Evolutionary conservation across 2,329 filamentous ascomycete genomes (phyloP), one percentile per base, ranked within the genome.

Genomic region (Cercospora beticola): DNA sequence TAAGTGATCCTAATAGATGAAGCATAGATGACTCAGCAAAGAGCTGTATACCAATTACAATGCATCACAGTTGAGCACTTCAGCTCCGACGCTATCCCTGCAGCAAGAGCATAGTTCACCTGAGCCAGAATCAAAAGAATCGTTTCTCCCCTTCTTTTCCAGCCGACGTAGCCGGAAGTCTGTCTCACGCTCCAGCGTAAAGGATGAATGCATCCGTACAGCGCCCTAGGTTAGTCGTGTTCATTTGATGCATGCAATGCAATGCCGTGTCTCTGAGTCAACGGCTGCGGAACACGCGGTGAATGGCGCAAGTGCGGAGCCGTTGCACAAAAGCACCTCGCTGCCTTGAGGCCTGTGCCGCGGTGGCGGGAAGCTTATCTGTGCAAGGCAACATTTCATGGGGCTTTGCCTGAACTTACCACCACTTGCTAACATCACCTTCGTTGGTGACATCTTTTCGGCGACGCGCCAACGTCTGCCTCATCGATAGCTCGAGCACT

Each of bases 301-400:
- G 62, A 59, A 65, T 59, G 60, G 60, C 60, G 60, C 43, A 43
- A 18, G 23, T 28, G 49, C 49, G 12, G 23, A 26, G 21, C 26
- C 23, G 49, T 56, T 28, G 23, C 59, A 62, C 18, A 26, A 30
- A 18, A 49, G 43, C 16, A 62, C 26, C 60, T 59, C 18, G 62
- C 54, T 65, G 62, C 62, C 62, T 65, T 58, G 54, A 64, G 62
- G 62, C 62, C 62, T 58, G 33, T 65, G 52, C 62, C 52, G 31
- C 31, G 62, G 36, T 31, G 43, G 52, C 62, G 62, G 62, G 62
- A 65, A 65, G 62, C 49, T 57, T 64, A 56, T 58, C 18, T 28
- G 33, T 21, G 10, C 12, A 26, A 57, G n/a, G 28, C 23, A 33
- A 40, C 18, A 58, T 36, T 46, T 65, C 33, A 21, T 43, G 46